Evolutionary conservation across 2,329 filamentous ascomycete genomes (phyloP).

Genomic region (Cercospora zeina): DNA sequence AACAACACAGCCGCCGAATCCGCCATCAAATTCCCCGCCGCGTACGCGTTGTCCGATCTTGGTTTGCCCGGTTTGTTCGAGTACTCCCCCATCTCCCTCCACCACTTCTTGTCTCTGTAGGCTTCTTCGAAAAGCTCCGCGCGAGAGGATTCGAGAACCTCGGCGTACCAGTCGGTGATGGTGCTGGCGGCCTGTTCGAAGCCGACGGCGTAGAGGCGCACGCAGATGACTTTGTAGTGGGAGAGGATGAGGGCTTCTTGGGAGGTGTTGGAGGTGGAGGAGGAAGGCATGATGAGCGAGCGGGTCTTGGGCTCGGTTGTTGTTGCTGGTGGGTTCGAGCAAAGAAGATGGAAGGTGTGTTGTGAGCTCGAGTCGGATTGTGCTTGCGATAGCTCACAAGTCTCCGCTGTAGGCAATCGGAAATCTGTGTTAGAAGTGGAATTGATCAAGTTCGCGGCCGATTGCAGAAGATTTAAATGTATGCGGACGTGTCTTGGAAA

Average conservation of each 20-base stretch:
- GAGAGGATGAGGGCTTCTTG: constrained; percentile 20
- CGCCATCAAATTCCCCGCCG: constrained; percentile 15
- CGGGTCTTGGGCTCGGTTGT: neutral
- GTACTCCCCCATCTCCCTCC: constrained; percentile 4
- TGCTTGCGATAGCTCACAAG: neutral
- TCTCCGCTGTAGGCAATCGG: neutral
- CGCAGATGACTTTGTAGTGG: constrained; percentile 17
- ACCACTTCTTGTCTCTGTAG: constrained; percentile 3
- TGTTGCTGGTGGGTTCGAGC: neutral
- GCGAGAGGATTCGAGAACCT: constrained; percentile 12
- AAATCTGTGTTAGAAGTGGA: neutral
- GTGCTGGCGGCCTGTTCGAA: neutral
- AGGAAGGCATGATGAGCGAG: constrained; percentile 22
- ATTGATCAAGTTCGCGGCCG: neutral
- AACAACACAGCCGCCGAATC: constrained; percentile 23
- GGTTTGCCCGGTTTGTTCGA: constrained; percentile 8
- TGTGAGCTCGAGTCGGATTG: neutral
- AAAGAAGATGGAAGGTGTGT: neutral
- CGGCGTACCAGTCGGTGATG: constrained; percentile 12
- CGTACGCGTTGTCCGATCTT: constrained; percentile 7
- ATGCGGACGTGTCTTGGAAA: neutral
- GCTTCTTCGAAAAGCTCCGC: constrained; percentile 1
- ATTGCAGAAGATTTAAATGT: neutral
- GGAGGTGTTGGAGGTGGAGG: constrained; percentile 17
- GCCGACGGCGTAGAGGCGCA: constrained; percentile 14